phyloP scores from a whole-genome alignment of 2,329 filamentous ascomycete species.

The Trichocomaceae sp. region DNA sequence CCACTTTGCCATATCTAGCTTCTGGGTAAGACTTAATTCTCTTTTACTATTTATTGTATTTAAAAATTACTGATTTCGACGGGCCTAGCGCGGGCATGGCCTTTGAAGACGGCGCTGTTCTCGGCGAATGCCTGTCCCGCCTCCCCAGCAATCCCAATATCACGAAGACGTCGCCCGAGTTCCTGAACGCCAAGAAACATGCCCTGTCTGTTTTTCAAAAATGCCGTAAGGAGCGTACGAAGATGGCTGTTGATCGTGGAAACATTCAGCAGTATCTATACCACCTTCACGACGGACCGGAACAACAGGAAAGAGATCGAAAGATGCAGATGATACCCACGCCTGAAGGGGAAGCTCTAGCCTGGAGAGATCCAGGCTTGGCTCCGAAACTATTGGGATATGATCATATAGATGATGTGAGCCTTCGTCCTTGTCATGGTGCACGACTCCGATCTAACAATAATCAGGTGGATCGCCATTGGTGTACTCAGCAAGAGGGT shows the following conservation, averaged over 20 bases:
- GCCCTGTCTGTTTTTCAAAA: slow-evolving; percentile 46
- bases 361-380: slow-evolving; percentile 38
- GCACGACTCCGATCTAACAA: background rate
- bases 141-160: slow-evolving; percentile 19
- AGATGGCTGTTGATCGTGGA: slow-evolving; percentile 53
- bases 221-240: slow-evolving; percentile 53
- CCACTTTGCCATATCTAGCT: slow-evolving; percentile 49
- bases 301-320: slow-evolving; percentile 50
- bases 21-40: slow-evolving; percentile 23
- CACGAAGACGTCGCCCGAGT: slow-evolving; percentile 29
- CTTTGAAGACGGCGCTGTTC: slow-evolving; percentile 54
- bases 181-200: slow-evolving; percentile 25
- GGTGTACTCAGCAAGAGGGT: background rate
- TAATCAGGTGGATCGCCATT: background rate
- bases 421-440: slow-evolving; percentile 7
- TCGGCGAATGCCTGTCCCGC: slow-evolving; percentile 50
- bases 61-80: slow-evolving; percentile 13
- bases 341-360: slow-evolving; percentile 36
- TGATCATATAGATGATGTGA: slow-evolving; percentile 33
- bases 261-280: slow-evolving; percentile 58
- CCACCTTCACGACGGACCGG: slow-evolving; percentile 53
- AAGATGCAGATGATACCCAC: slow-evolving; percentile 36
- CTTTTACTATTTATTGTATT: slow-evolving; percentile 29
- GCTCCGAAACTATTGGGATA: slow-evolving; percentile 37
- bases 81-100: slow-evolving; percentile 51